Evolutionary conservation across 176 grass and related monocot species (phyloP), one percentile per base, ranked within the genome.

Genomic region (Ampelocalamus luodianensis): DNA sequence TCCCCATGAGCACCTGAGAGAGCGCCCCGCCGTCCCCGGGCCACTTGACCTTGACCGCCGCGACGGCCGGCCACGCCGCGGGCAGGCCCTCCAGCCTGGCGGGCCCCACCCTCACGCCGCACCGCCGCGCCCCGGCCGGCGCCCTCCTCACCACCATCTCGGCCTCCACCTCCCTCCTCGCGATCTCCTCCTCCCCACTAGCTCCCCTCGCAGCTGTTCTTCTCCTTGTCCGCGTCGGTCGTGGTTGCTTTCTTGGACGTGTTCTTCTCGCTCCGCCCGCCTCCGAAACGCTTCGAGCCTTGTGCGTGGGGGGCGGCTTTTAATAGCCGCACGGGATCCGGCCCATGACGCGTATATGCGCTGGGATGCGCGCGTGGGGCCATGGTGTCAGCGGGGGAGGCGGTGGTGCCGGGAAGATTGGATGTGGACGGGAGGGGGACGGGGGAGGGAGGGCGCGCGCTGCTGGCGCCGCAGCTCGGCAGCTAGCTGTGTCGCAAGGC

Each of bases 31-130:
- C 66, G 0, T 76, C 44, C 38, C 80, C 72, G 37, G 85, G 83
- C 93, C 93, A 98, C 87, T 81, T 88, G 10, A 92, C 78, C 93
- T 99, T 91, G 23, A 96, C 91, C 2, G 88, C 87, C 0, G 88
- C 91, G 0, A 75, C 87, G 37, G 62, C 82, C 13, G 54, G 59
- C 70, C 85, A 80, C 24, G 73, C 74, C 4, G 36, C 34, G 4
- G 89, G 85, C 15, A 93, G 71, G 22, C 96, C 93, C 54, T 92
- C 89, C 0, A 98, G 82, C 81, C 85, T 88, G 7, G 76, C 85
- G 5, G 90, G 91, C 23, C 82, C 87, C 3, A 98, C 69, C 39
- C 82, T 8, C 5, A 98, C 85, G 44, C 78, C 92, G 48, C 74
- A 82, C 60, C 87, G 82, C 70, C 40, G 66, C 65, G 27, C 62